A percentile compares a stretch with the other conserved stretches of the same genome.
Conservation (phyloP, 768 basidiomycete species). For the Auriscalpium vulgare region DNA sequence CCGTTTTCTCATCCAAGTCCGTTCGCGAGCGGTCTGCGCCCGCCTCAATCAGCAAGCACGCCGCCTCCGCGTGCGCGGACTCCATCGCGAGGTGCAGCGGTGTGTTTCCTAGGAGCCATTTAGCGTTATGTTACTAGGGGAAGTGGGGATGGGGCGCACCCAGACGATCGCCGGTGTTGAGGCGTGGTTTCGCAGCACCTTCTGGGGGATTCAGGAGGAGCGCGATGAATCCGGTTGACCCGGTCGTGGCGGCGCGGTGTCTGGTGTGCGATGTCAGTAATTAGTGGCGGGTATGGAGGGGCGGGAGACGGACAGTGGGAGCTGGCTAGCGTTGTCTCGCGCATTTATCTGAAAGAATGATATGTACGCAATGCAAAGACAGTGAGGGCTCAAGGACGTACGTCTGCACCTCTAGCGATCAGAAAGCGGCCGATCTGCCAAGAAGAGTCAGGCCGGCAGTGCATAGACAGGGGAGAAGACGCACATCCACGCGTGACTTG, state of each 20-base stretch:
- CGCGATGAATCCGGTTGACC: slow-evolving; percentile 81
- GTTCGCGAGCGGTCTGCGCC: slow-evolving; percentile 85
- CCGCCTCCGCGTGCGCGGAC: slow-evolving; percentile 86
- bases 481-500: slow-evolving; percentile 78
- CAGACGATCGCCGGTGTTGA: slow-evolving; percentile 80
- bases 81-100: slow-evolving; percentile 97
- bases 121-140: slow-evolving; percentile 14
- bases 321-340: slow-evolving; percentile 88
- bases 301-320: slow-evolving; percentile 59
- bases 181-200: slow-evolving; percentile 63
- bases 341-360: slow-evolving; percentile 68
- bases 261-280: slow-evolving; percentile 30
- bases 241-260: slow-evolving; percentile 94
- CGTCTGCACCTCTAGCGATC: slow-evolving; percentile 85
- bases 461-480: neutral
- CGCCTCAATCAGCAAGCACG: slow-evolving; percentile 86
- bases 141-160: slow-evolving; percentile 32
- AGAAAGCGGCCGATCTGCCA: slow-evolving; percentile 79
- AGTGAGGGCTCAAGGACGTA: slow-evolving; percentile 38
- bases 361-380: slow-evolving; percentile 7
- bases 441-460: slow-evolving; percentile 6
- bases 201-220: slow-evolving; percentile 82
- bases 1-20: slow-evolving; percentile 78
- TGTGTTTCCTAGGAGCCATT: slow-evolving; percentile 63
- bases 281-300: neutral